Percentiles rank a stretch among this genome's conserved stretches.
Conservation (phyloP, 768 basidiomycete species). For the Tricholoma sp. region DNA sequence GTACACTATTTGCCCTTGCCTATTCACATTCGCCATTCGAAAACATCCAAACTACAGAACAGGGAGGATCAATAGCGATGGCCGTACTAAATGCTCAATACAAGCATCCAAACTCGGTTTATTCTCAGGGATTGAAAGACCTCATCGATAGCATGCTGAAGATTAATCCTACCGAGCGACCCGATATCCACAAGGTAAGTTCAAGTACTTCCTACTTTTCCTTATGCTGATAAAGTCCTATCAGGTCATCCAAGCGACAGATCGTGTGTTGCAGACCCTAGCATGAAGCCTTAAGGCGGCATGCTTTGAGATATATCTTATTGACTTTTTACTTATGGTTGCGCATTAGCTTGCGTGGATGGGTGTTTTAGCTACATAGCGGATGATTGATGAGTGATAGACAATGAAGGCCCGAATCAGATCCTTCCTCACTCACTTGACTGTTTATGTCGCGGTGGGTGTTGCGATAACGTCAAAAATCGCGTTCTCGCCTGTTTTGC, state of each 20-base stretch:
- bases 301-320: constrained; percentile 3
- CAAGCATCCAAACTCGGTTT: constrained; percentile 82
- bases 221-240: background rate
- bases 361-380: background rate
- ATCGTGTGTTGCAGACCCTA: constrained; percentile 57
- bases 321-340: constrained; percentile 4
- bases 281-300: constrained; percentile 24
- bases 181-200: constrained; percentile 78
- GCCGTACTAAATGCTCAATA: constrained; percentile 93
- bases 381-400: background rate
- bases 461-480: constrained; percentile 3
- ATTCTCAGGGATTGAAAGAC: constrained; percentile 76
- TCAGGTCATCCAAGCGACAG: constrained; percentile 65
- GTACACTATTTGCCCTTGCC: constrained; percentile 90
- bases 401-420: background rate
- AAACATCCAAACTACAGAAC: constrained; percentile 84
- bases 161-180: constrained; percentile 75
- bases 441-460: background rate
- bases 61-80: constrained; percentile 97
- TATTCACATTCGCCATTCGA: constrained; percentile 98
- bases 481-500: constrained; percentile 33
- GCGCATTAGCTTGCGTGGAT: background rate
- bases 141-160: constrained; percentile 85
- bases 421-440: background rate
- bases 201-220: background rate